Evolutionary conservation across 352 stramenopile genomes (phyloP).

Genomic region (Globisporangium irregulare): DNA sequence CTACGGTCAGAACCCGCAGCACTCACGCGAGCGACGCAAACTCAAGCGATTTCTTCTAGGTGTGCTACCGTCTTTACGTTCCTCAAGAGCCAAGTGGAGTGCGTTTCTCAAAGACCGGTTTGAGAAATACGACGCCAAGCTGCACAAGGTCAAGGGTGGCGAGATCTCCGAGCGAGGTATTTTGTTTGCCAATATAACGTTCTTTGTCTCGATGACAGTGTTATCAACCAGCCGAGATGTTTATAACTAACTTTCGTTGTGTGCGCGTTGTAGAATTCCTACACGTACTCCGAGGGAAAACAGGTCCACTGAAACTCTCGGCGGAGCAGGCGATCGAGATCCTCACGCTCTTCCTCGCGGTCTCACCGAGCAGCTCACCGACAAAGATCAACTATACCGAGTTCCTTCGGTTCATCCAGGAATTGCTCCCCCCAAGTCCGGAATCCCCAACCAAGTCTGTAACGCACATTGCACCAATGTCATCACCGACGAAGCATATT

Average conservation of each 20-base stretch:
- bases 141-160: constrained; percentile 26
- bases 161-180: constrained; percentile 34
- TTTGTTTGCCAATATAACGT: no score
- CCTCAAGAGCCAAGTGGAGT: constrained; percentile 23
- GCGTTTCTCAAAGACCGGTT: constrained; percentile 30
- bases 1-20: constrained; percentile 45
- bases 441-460: neutral
- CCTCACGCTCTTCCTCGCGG: constrained; percentile 33
- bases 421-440: neutral
- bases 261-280: constrained; percentile 27
- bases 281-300: constrained; percentile 22
- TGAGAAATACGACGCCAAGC: constrained; percentile 37
- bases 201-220: no score
- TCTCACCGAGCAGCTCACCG: constrained; percentile 23
- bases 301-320: constrained; percentile 26
- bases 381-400: constrained; percentile 31
- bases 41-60: constrained; percentile 34
- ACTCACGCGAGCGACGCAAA: constrained; percentile 33
- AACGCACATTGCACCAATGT: neutral
- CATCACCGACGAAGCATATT: neutral
- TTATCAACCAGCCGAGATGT: no score
- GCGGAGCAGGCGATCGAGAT: constrained; percentile 33
- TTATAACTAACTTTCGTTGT: neutral
- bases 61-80: constrained; percentile 17
- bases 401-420: constrained; percentile 29